These are phyloP conservation scores for Aspergillus sp. DNA, from an alignment of 2,329 filamentous ascomycete species.

Conservation along the genomic window DNA sequence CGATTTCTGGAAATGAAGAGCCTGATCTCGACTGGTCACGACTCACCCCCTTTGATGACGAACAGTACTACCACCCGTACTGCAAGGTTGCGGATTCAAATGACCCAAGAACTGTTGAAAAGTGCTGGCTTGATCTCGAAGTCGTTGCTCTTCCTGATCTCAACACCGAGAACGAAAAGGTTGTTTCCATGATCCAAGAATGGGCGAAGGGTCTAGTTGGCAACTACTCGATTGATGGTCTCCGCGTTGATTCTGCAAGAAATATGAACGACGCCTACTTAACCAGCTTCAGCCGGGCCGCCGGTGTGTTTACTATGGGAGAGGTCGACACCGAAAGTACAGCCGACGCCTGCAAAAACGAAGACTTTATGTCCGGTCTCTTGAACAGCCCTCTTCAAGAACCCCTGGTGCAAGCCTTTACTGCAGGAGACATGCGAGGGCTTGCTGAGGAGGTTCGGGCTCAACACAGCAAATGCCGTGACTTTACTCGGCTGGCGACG, in stretches of 20 bases:
- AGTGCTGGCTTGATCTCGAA: constrained; percentile 40
- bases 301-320: constrained; percentile 46
- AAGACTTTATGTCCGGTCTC: constrained; percentile 44
- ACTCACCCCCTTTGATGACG: constrained; percentile 22
- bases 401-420: constrained; percentile 33
- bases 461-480: constrained; percentile 31
- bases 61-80: constrained; percentile 20
- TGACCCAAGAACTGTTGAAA: constrained; percentile 29
- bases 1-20: background rate
- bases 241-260: constrained; percentile 52
- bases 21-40: constrained; percentile 18
- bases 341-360: constrained; percentile 41
- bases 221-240: constrained; percentile 50
- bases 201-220: constrained; percentile 43
- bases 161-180: constrained; percentile 43
- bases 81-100: constrained; percentile 19
- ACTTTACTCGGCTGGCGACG: constrained; percentile 49
- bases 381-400: constrained; percentile 47
- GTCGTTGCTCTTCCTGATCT: constrained; percentile 51
- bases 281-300: constrained; percentile 32
- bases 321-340: constrained; percentile 43
- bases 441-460: constrained; percentile 25
- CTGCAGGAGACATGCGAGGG: constrained; percentile 27
- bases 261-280: constrained; percentile 47
- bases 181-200: constrained; percentile 38